phyloP scores from a whole-genome alignment of 1,284 basidiomycete species.

The Melampsora abietis-canadensis region DNA sequence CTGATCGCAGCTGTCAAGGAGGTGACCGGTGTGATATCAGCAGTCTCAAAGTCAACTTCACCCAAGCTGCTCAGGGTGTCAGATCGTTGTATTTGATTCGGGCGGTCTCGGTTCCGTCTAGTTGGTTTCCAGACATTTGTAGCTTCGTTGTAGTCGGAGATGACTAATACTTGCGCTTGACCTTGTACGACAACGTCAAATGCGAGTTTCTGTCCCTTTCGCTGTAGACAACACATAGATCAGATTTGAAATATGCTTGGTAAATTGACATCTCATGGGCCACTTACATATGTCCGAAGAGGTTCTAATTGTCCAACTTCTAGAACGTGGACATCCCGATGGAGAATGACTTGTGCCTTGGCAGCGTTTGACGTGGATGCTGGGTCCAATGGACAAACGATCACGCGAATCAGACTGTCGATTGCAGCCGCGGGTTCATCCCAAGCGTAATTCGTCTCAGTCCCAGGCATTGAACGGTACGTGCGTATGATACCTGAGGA shows the following conservation, averaged over 20 bases:
- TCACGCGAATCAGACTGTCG: constrained; percentile 37
- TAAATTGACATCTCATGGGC: background rate
- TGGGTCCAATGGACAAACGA: background rate
- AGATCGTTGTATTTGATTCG: constrained; percentile 60
- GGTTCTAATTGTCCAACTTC: constrained; percentile 92
- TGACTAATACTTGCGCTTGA: constrained; percentile 76
- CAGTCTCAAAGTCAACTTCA: constrained; percentile 78
- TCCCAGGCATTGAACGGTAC: constrained; percentile 29
- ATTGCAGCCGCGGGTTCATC: constrained; percentile 41
- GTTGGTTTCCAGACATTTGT: constrained; percentile 79
- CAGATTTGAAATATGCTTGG: background rate
- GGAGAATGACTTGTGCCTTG: constrained; percentile 47
- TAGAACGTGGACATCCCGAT: constrained; percentile 83
- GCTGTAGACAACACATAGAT: constrained; percentile 43
- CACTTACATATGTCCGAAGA: constrained; percentile 66
- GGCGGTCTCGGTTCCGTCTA: constrained; percentile 57
- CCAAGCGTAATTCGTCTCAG: constrained; percentile 37
- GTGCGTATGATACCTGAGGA: background rate
- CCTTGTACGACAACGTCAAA: constrained; percentile 91
- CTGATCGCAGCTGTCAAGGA: constrained; percentile 70
- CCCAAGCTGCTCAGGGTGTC: constrained; percentile 68
- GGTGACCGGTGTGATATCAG: constrained; percentile 68
- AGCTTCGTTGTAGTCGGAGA: constrained; percentile 83
- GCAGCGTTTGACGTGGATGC: constrained; percentile 1
- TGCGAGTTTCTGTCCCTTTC: constrained; percentile 63